Base-by-base conservation (phyloP, 1,284 basidiomycete species). In the Tilletia caries region DNA sequence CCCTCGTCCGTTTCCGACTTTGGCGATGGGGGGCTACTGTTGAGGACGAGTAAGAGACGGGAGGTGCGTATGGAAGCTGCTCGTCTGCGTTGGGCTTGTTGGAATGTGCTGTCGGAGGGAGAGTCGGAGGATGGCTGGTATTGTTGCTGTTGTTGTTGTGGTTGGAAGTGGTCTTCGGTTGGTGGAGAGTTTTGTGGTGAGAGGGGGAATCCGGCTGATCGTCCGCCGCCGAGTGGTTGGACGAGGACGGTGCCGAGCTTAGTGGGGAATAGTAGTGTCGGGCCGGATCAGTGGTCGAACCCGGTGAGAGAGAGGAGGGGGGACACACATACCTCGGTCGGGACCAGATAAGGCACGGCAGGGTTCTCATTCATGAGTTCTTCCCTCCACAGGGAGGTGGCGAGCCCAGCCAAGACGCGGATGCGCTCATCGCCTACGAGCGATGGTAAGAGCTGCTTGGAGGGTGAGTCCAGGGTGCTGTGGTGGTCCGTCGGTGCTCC, bases 191-290 rank as follows among this genome's bases (percentile, higher is more conserved):
- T 62, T 3, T 27, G 58, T 34, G 58, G 18, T 13, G 58, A 62
- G 13, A 20, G 34, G 13, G 20, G 32, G 10, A 15, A 13, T 29
- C 18, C 20, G 3, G 58, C 32, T 13, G 58, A 8, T 50, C 12
- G 8, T 34, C 29, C 32, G 32, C 33, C 58, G 20, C 32, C 33
- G 20, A 62, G 33, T 10, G 58, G 58, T 29, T 62, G 58, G 18
- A 62, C 58, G 27, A 62, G 58, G 6, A 62, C 34, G 27, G 34
- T 13, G 58, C 58, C 58, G 29, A 62, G 58, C 58, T 62, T 27
- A 5, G 25, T 1, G 1, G 2, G 8, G 13, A 50, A 27, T 8
- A 27, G 6, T 50, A 2, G 13, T 50, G 27, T 29, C 52, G 3
- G 25, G 25, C 20, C 25, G 20, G 10, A 50, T 23, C n/a, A 50